Conservation (phyloP, 2,329 filamentous ascomycete species). For the Trichoderma sp. region DNA sequence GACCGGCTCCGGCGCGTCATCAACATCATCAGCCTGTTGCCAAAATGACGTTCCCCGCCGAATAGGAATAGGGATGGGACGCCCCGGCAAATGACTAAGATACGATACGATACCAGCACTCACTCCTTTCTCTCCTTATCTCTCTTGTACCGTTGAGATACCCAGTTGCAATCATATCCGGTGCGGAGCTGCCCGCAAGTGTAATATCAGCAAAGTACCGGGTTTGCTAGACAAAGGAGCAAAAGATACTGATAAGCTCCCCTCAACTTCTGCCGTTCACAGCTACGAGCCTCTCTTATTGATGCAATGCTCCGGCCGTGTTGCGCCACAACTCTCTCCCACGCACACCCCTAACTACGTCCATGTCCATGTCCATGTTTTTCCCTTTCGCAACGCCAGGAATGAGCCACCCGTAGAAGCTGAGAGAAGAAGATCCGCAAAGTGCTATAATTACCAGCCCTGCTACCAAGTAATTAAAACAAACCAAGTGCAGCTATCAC, state of each 20-base stretch:
- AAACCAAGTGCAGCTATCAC: not conserved
- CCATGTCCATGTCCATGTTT: not conserved
- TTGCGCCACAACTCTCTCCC: slow-evolving; percentile 18
- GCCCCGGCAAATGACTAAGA: slow-evolving; percentile 12
- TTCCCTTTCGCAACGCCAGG: not conserved
- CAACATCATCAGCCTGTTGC: slow-evolving; percentile 17
- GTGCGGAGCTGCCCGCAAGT: not conserved
- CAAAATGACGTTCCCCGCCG: slow-evolving; percentile 22
- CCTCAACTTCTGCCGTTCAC: not conserved
- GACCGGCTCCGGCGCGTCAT: slow-evolving; percentile 22
- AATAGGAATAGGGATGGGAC: not conserved
- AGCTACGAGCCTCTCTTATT: not conserved
- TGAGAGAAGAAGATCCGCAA: not conserved
- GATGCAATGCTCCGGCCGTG: slow-evolving; percentile 1
- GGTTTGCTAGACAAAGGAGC: not conserved
- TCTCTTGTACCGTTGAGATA: no score
- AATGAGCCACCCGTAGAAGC: not conserved
- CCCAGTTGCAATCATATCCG: not conserved
- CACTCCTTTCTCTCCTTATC: slow-evolving; percentile 14
- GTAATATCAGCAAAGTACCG: not conserved
- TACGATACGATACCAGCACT: not conserved
- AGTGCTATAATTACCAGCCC: not conserved
- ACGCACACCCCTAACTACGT: not conserved
- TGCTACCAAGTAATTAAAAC: not conserved
- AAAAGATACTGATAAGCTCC: not conserved